Evolutionary conservation across 2,329 filamentous ascomycete genomes (phyloP), one percentile per base, ranked within the genome.

Genomic region (Incumbomyces lentus): DNA sequence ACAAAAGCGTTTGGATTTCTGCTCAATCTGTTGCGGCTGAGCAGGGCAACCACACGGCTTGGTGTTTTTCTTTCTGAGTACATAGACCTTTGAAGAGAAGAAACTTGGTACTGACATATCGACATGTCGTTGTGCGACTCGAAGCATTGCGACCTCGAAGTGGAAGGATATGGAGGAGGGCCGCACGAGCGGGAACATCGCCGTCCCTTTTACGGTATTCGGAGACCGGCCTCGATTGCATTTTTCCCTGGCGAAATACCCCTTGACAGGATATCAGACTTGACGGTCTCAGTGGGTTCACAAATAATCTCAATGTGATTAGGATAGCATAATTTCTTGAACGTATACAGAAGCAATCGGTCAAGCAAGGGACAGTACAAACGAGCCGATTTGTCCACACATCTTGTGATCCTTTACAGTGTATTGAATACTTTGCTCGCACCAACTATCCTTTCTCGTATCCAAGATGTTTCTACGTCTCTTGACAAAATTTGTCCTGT

Each of bases 31-130:
- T 45, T 26, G 7, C 34, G 6, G 29, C 19, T 16, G 33, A 30
- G 22, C 34, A 29, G 34, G 29, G 38, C n/a, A 40, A 42, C 12
- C n/a, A 31, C 18, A 38, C 33, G 33, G 29, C 36, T 45, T 45
- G 42, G 42, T 22, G 30, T 45, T 44, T 44, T 31, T 45, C 38
- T 45, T 40, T 38, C 34, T 45, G 33, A 45, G 42, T 45, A 38
- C 19, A 45, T 45, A 45, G 42, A 38, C 34, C 17, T 35, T 44
- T 45, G 42, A 45, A 45, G 33, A 38, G 33, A 26, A 33, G 40
- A 31, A 45, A 12, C 33, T 38, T 45, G 42, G 16, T 19, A 30
- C 31, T 45, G 33, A 33, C 19, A 31, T 31, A 16, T 7, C 12
- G 34, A 38, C 6, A 16, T 16, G 30, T 8, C 26, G 42, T 37